Evolutionary conservation across 2,329 filamentous ascomycete genomes (phyloP), one percentile per base, ranked within the genome.

Genomic region (Cladosporium colombiae): DNA sequence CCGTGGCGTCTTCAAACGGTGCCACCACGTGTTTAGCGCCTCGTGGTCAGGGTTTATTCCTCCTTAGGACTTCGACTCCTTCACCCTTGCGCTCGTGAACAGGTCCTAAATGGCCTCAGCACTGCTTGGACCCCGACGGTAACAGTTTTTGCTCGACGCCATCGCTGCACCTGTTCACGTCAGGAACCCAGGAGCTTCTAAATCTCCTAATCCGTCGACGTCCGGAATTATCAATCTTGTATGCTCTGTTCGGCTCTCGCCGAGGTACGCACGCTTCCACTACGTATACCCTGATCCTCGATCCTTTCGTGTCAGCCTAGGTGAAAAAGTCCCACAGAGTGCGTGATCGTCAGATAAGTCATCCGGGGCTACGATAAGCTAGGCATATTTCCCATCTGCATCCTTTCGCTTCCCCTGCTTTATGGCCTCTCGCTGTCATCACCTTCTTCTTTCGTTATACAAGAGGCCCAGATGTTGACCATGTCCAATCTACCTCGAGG

Each of bases 401-500:
- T 53, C 37, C 35, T 56, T 63, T 56, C 50, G 50, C 25, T 63
- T 63, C 35, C 29, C 23, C 37, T 23, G 49, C 49, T 53, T 40
- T 10, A 33, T 18, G n/a, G 16, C 27, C 21, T 50, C 16, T 31
- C 31, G 40, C 8, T 60, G 1, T 60, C 10, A 18, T 60, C 18
- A 23, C 13, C 35, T 31, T 40, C 37, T 27, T 46, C 40, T 7
- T 31, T 27, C 57, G 29, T 25, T 46, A 27, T 33, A 21, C 40
- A 31, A 6, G 33, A 18, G 23, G 18, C 14, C 29, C 35, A 13
- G n/a, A n/a, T 8, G n/a, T 44, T 35, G 53, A 60, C 2, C 40
- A 70, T 68, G 66, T 49, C 68, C 49, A 49, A 59, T 23, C 60
- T 71, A 33, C 70, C 71, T 14, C 66, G 63, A 60, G 69, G 69